A percentile compares a stretch with the other conserved stretches of the same genome.
Evolutionary conservation across 371 early-diverging fungal genomes (phyloP).

Genomic region (Mucor sp.): DNA sequence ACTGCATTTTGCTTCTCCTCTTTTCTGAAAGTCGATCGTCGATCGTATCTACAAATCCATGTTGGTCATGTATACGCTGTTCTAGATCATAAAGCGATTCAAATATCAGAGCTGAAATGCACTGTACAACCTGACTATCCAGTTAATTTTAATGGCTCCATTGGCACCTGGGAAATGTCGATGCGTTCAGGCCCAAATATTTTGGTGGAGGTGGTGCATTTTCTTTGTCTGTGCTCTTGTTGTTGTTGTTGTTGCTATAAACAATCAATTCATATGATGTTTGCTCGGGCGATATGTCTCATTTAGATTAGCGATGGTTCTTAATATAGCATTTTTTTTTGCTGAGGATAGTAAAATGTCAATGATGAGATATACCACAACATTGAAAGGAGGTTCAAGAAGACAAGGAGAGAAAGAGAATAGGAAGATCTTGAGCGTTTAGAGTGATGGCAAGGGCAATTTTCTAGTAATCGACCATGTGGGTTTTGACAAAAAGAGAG

Average conservation of each 20-base stretch:
- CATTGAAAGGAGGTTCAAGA: background rate
- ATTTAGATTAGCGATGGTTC: background rate
- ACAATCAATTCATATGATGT: background rate
- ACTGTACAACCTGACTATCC: background rate
- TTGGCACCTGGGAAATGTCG: background rate
- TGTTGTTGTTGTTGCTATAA: background rate
- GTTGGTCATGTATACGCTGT: background rate
- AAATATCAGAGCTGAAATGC: background rate
- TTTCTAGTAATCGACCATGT: background rate
- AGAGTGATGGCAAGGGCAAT: background rate
- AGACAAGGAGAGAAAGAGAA: background rate
- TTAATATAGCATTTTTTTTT: background rate
- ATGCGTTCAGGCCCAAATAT: background rate
- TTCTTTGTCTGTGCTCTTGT: constrained; percentile 3
- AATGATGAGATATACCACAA: background rate
- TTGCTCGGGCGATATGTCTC: background rate
- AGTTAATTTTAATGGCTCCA: background rate
- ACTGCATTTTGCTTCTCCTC: background rate
- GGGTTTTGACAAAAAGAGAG: background rate
- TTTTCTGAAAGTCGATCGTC: background rate
- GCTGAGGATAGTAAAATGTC: background rate
- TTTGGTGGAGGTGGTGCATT: background rate
- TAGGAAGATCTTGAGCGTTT: background rate
- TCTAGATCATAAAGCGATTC: background rate
- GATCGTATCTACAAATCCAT: background rate